Evolutionary conservation across 1,139 yeast genomes (phyloP).

Genomic region (Yamadazyma kanchanaburiensis): DNA sequence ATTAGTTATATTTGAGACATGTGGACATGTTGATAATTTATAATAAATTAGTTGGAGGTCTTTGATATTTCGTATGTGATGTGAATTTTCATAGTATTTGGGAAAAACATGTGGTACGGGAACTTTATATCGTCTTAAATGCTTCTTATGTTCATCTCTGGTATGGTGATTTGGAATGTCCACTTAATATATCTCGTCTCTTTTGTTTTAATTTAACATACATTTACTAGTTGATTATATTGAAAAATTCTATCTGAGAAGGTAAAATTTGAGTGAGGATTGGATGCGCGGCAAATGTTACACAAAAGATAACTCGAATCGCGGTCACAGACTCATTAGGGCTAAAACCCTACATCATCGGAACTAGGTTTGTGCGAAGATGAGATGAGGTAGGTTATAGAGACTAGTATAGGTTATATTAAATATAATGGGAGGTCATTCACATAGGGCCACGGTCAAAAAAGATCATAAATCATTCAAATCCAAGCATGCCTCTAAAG

Average conservation of each 20-base stretch:
- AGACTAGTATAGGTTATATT: background rate
- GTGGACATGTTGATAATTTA: too few relatives aligned
- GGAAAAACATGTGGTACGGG: too few relatives aligned
- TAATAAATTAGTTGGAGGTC: too few relatives aligned
- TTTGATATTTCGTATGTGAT: too few relatives aligned
- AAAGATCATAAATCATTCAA: constrained; percentile 87
- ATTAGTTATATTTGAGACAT: too few relatives aligned
- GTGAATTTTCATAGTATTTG: too few relatives aligned
- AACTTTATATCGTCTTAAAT: too few relatives aligned
- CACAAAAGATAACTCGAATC: constrained; percentile 7
- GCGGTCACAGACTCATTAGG: constrained; percentile 6
- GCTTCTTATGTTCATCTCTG: too few relatives aligned
- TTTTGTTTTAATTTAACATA: constrained; percentile 12
- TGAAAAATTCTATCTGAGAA: constrained; percentile 10
- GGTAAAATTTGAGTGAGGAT: constrained; percentile 9
- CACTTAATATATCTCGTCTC: too few relatives aligned
- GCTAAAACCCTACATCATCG: too few relatives aligned
- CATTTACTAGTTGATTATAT: constrained; percentile 13
- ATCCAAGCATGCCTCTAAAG: constrained; percentile 88
- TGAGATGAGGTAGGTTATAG: constrained; percentile 7
- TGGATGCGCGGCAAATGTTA: constrained; percentile 6
- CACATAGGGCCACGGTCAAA: constrained; percentile 80
- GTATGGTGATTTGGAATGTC: too few relatives aligned
- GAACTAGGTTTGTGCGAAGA: constrained; percentile 11
- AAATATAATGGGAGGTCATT: constrained; percentile 55